Percentiles rank a stretch among this genome's conserved stretches.
phyloP scores from a whole-genome alignment of 306 rosid species.

The Sechiopsis laciniata region DNA sequence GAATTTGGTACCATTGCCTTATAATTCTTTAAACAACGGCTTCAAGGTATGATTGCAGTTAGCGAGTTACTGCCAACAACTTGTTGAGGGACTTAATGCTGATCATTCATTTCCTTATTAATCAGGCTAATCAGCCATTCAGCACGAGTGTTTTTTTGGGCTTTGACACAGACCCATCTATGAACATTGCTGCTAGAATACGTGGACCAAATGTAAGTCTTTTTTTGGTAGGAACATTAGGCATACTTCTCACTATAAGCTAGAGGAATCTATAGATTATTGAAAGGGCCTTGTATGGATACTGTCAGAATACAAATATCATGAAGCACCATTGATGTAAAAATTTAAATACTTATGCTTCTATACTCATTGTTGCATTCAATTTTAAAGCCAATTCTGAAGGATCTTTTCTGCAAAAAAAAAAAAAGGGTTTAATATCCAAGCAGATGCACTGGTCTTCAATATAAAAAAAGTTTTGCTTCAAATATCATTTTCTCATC shows the following conservation, averaged over 20 bases:
- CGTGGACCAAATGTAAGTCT: constrained; percentile 92
- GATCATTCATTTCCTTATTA: constrained; percentile 20
- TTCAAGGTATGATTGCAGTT: constrained; percentile 41
- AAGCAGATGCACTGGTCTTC: not conserved
- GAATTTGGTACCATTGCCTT: constrained; percentile 35
- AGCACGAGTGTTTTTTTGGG: constrained; percentile 70
- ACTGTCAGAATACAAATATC: not conserved
- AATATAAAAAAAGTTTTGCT: not conserved
- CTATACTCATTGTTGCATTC: not conserved
- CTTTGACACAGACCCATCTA: constrained; percentile 72
- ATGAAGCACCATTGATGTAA: not conserved
- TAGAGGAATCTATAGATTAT: not conserved
- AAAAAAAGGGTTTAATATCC: not conserved
- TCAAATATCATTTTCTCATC: not conserved
- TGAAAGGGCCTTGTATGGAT: not conserved
- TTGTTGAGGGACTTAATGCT: constrained; percentile 25
- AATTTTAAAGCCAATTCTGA: not conserved
- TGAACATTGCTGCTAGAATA: constrained; percentile 71
- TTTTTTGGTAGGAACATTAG: not conserved
- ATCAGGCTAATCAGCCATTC: constrained; percentile 43
- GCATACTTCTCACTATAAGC: not conserved
- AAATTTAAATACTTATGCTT: not conserved
- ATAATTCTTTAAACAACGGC: constrained; percentile 40
- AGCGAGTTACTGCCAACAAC: not conserved
- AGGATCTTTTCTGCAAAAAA: not conserved